Percentiles rank a stretch among this genome's conserved stretches.
Conservation (phyloP, 2,329 filamentous ascomycete species). For the Colletotrichum tanaceti region DNA sequence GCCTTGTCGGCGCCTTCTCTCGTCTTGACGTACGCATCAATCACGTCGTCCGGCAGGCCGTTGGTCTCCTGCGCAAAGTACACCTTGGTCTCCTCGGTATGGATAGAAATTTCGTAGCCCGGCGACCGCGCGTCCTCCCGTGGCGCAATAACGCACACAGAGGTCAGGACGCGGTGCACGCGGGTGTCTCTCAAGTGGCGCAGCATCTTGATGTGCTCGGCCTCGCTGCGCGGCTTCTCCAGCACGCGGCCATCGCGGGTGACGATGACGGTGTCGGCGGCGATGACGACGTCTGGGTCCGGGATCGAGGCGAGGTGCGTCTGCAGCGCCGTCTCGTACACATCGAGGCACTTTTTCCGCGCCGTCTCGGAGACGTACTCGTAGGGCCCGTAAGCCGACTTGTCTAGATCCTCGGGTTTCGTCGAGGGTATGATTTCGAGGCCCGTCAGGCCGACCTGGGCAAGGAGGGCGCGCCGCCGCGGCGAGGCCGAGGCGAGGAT, state of each 20-base stretch:
- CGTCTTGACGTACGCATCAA: constrained; percentile 82
- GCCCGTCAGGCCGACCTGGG: constrained; percentile 80
- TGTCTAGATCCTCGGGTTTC: constrained; percentile 87
- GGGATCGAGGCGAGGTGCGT: constrained; percentile 57
- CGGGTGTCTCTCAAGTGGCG: constrained; percentile 81
- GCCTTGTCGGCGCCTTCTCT: constrained; percentile 96
- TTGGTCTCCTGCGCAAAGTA: constrained; percentile 76
- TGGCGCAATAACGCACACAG: constrained; percentile 85
- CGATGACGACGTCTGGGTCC: constrained; percentile 87
- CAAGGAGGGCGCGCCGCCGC: constrained; percentile 82
- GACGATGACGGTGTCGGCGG: constrained; percentile 92
- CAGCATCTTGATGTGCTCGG: constrained; percentile 86
- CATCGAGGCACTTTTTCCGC: constrained; percentile 81
- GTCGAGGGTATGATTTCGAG: constrained; percentile 87
- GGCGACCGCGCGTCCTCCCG: constrained; percentile 83
- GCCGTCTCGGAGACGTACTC: constrained; percentile 94
- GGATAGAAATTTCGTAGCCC: constrained; percentile 83
- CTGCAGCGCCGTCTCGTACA: constrained; percentile 65
- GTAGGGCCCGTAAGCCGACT: constrained; percentile 77
- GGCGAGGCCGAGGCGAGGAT: constrained; percentile 93
- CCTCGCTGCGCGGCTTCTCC: constrained; percentile 88
- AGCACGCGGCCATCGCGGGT: constrained; percentile 80
- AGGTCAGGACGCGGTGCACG: constrained; percentile 86
- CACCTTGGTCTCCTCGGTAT: constrained; percentile 93
- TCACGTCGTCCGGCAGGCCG: constrained; percentile 79